Evolutionary conservation across 1,284 basidiomycete species (phyloP).

Genomic region (Moniliella sp.): DNA sequence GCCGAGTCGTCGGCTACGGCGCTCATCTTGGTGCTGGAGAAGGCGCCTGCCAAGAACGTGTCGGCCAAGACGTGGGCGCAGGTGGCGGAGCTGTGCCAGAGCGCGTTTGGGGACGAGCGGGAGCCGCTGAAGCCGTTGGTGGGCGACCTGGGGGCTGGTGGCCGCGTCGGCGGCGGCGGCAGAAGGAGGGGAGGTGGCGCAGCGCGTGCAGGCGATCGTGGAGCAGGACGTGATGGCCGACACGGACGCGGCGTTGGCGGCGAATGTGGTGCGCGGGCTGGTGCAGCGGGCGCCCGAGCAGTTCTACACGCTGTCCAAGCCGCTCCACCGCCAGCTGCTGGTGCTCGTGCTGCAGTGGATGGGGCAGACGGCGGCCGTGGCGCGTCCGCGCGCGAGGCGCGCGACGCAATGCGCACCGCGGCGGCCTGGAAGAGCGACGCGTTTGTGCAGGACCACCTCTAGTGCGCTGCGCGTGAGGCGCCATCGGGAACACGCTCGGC

Average conservation of each 20-base stretch:
- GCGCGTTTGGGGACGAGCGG: constrained; percentile 44
- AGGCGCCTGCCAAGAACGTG: constrained; percentile 48
- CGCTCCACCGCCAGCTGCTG: constrained; percentile 46
- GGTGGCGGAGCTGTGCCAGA: constrained; percentile 54
- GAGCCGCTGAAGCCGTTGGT: constrained; percentile 37
- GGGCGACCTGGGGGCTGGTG: too few species aligned
- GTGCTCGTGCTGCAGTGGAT: constrained; percentile 54
- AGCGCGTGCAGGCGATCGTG: constrained; percentile 49
- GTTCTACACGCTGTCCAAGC: constrained; percentile 48
- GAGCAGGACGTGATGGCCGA: constrained; percentile 41
- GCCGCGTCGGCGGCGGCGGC: constrained; percentile 47
- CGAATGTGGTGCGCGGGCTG: constrained; percentile 34
- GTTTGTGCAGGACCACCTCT: constrained; percentile 5
- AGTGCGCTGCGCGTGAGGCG: too few species aligned
- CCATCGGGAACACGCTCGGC: too few species aligned
- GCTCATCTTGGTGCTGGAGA: constrained; percentile 53
- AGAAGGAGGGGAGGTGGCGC: too few species aligned
- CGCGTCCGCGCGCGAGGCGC: constrained; percentile 68
- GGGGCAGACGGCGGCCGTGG: constrained; percentile 51
- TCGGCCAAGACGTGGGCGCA: constrained; percentile 49
- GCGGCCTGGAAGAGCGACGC: constrained; percentile 23
- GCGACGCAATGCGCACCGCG: constrained; percentile 46
- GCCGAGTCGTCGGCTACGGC: constrained; percentile 53
- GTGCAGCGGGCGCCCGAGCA: constrained; percentile 42
- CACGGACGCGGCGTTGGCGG: constrained; percentile 41